These are phyloP conservation scores for Erysiphe pulchra DNA, from an alignment of 2,329 filamentous ascomycete genomes.

Conservation along the genomic window DNA sequence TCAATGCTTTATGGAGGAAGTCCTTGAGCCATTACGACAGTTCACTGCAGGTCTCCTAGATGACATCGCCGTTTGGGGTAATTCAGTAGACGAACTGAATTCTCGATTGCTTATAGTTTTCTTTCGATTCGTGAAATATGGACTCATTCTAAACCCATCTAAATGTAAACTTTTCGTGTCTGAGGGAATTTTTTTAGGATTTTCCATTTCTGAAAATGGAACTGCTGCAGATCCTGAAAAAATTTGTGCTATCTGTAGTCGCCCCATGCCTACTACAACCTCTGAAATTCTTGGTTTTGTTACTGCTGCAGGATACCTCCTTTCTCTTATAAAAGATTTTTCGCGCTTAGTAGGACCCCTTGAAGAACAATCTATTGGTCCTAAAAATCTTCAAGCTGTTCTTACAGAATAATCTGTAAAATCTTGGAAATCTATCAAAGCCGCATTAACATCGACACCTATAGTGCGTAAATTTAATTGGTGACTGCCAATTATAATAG, in stretches of 20 bases:
- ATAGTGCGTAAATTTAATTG: too few species aligned
- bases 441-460: too few species aligned
- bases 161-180: not conserved
- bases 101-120: not conserved
- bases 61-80: not conserved
- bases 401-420: too few species aligned
- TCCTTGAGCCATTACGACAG: not conserved
- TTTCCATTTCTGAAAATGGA: not conserved
- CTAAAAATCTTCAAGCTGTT: too few species aligned
- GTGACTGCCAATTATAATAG: too few species aligned
- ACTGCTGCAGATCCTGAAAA: not conserved
- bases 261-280: not conserved
- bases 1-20: not conserved
- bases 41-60: not conserved
- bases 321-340: not conserved
- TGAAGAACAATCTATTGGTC: too few species aligned
- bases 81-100: not conserved
- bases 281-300: not conserved
- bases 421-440: too few species aligned
- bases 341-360: too few species aligned
- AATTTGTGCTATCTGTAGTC: not conserved
- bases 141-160: not conserved
- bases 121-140: not conserved
- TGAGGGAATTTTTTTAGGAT: not conserved
- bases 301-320: not conserved